Conservation (phyloP, 2,329 filamentous ascomycete species). For the Lachnellula cervina region DNA sequence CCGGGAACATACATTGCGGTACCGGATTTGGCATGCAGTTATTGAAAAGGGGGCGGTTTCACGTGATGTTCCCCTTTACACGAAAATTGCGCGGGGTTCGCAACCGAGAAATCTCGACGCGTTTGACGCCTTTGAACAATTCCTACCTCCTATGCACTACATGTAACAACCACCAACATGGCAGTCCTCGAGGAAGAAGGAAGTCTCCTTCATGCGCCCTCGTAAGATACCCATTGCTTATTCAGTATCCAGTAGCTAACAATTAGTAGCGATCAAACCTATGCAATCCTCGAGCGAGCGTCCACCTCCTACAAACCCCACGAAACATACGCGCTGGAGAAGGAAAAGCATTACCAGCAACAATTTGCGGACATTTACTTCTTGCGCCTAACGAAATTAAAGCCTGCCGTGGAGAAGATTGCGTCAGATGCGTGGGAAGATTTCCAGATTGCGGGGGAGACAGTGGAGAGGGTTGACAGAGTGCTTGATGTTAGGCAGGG, state of each 20-base stretch:
- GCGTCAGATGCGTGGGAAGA: slow-evolving; percentile 73
- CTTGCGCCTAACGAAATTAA: slow-evolving; percentile 79
- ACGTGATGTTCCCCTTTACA: not conserved
- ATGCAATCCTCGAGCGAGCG: slow-evolving; percentile 44
- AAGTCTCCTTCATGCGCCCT: slow-evolving; percentile 44
- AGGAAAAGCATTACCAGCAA: slow-evolving; percentile 74
- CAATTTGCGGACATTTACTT: slow-evolving; percentile 99
- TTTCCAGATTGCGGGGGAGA: slow-evolving; percentile 72
- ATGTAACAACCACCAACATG: slow-evolving; percentile 15
- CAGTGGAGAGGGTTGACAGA: slow-evolving; percentile 71
- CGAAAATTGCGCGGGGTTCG: not conserved
- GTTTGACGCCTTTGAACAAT: not conserved
- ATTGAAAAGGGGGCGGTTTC: not conserved
- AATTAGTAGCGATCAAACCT: slow-evolving; percentile 16
- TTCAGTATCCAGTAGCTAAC: not conserved
- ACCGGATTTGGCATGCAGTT: not conserved
- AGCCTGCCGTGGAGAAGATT: slow-evolving; percentile 71
- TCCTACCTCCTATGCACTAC: not conserved
- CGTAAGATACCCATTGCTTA: slow-evolving; percentile 33
- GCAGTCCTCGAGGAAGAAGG: slow-evolving; percentile 22
- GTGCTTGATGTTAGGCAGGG: slow-evolving; percentile 95
- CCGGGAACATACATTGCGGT: not conserved
- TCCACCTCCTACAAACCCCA: slow-evolving; percentile 68
- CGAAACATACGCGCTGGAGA: slow-evolving; percentile 67
- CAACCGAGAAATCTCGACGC: not conserved